A percentile compares a stretch with the other conserved stretches of the same genome.
Conservation (phyloP, 176 grass and related monocot genomes). For the Phragmites australis region DNA sequence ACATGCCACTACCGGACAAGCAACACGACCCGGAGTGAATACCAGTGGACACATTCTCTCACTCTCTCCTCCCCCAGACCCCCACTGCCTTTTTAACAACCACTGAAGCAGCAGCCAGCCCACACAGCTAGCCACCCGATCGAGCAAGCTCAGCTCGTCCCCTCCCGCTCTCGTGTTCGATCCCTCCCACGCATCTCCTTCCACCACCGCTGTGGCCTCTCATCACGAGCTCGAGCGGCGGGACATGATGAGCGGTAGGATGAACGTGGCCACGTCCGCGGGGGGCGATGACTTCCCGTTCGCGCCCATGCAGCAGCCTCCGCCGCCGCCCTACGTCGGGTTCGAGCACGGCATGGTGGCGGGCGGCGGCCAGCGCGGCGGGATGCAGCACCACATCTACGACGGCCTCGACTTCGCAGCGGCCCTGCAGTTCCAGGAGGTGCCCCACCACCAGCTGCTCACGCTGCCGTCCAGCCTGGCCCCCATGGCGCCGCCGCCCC, state of each 20-base stretch:
- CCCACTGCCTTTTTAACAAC: constrained; percentile 54
- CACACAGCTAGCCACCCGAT: not conserved
- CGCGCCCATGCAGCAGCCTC: constrained; percentile 39
- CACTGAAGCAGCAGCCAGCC: not conserved
- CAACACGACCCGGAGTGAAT: constrained; percentile 44
- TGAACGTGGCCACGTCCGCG: constrained; percentile 34
- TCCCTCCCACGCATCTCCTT: not conserved
- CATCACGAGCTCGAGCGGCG: not conserved
- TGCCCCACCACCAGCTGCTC: constrained; percentile 44
- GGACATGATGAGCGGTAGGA: constrained; percentile 50
- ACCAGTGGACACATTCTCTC: constrained; percentile 8
- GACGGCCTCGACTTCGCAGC: constrained; percentile 42
- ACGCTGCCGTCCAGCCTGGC: constrained; percentile 30
- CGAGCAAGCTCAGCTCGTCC: not conserved
- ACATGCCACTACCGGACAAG: constrained; percentile 37
- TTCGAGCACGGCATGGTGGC: constrained; percentile 39
- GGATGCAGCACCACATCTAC: constrained; percentile 44
- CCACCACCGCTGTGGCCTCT: not conserved
- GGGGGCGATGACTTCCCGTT: constrained; percentile 42
- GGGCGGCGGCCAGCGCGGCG: constrained; percentile 12
- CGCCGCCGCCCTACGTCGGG: constrained; percentile 32
- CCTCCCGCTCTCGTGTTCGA: constrained; percentile 11
- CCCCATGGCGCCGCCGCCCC: constrained; percentile 31
- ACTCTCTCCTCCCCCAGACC: not conserved
- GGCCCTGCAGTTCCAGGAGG: constrained; percentile 47